phyloP scores from a whole-genome alignment of 441 rosid genomes.

The Jatropha multifida region DNA sequence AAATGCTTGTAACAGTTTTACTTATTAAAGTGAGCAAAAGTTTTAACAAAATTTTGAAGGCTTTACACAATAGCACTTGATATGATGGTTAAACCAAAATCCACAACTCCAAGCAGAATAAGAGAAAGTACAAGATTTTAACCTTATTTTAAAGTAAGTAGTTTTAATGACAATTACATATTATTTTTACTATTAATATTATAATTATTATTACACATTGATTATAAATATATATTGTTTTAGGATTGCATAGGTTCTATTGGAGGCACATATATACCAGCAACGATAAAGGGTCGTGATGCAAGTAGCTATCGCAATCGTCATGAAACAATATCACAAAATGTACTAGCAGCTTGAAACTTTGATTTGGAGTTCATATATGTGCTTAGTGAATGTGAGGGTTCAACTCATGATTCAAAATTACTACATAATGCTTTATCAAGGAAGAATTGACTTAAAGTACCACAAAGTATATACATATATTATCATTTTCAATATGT shows the following conservation, averaged over 20 bases:
- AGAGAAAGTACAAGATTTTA: not conserved
- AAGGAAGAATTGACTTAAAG: not conserved
- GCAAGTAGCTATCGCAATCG: not conserved
- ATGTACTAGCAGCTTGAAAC: not conserved
- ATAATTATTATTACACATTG: not conserved
- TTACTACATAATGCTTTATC: not conserved
- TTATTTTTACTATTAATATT: not conserved
- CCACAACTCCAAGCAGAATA: not conserved
- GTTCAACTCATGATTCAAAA: not conserved
- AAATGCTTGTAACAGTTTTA: not conserved
- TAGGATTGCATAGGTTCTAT: not conserved
- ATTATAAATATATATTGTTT: no score
- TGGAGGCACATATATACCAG: not conserved
- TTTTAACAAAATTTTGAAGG: not conserved
- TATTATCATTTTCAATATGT: no score
- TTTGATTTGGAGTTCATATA: not conserved
- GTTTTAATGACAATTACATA: not conserved
- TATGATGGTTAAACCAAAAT: not conserved
- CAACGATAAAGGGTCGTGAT: not conserved
- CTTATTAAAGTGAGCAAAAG: not conserved
- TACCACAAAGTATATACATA: not conserved
- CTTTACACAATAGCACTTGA: not conserved
- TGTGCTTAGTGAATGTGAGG: not conserved
- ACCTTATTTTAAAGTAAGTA: not conserved
- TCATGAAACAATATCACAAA: not conserved